A percentile compares a stretch with the other conserved stretches of the same genome.
These are phyloP conservation scores for Circinella minor DNA, from an alignment of 371 early-diverging fungal species.

Conservation along the genomic window DNA sequence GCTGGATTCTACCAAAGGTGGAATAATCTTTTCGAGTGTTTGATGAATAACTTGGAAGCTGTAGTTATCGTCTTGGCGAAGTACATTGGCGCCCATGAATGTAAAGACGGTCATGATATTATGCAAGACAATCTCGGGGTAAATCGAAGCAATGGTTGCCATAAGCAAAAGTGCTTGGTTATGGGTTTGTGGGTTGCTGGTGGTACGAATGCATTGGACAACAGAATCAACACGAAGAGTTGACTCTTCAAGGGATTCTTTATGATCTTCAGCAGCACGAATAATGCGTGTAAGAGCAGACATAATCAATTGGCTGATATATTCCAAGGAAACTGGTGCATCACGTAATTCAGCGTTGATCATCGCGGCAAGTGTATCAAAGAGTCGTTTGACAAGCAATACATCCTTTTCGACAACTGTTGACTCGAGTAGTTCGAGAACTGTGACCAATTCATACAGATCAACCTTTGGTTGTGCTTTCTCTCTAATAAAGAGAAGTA, in stretches of 20 bases:
- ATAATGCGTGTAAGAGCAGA: constrained; percentile 73
- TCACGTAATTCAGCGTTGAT: constrained; percentile 61
- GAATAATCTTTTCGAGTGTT: constrained; percentile 86
- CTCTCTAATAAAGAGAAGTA: not conserved
- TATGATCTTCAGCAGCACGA: constrained; percentile 56
- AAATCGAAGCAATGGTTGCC: constrained; percentile 84
- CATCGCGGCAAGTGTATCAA: constrained; percentile 75
- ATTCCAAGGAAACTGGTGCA: constrained; percentile 77
- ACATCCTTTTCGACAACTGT: constrained; percentile 53
- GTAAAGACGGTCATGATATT: constrained; percentile 97
- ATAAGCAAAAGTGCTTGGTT: constrained; percentile 87
- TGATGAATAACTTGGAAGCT: constrained; percentile 94
- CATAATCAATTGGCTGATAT: constrained; percentile 87
- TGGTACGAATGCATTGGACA: constrained; percentile 87
- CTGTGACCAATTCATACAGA: constrained; percentile 64
- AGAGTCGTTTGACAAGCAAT: constrained; percentile 68
- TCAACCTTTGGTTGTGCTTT: constrained; percentile 24
- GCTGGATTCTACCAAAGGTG: constrained; percentile 75
- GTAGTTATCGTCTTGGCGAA: constrained; percentile 95
- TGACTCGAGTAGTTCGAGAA: constrained; percentile 76
- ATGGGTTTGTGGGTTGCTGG: constrained; percentile 96
- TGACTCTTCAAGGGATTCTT: constrained; percentile 46
- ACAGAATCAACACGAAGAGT: constrained; percentile 82
- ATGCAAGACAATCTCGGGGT: constrained; percentile 86
- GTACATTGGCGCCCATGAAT: constrained; percentile 96